These are phyloP conservation scores for Pseudozyma tsukubaensis DNA, from an alignment of 1,284 basidiomycete species.

Conservation along the genomic window DNA sequence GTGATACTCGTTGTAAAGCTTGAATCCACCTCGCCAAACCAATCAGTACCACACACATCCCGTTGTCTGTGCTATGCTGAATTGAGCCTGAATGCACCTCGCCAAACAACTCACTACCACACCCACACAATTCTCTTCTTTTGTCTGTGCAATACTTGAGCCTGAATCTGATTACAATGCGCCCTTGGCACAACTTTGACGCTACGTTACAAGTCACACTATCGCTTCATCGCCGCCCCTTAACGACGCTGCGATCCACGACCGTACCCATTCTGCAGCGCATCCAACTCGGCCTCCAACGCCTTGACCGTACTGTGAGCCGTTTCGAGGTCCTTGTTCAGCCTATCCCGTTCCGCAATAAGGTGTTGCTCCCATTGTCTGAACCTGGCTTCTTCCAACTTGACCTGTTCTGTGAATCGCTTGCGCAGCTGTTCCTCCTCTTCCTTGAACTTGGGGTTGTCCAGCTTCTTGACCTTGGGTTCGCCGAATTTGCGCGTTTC, in stretches of 20 bases:
- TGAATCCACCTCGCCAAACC: too few relatives aligned
- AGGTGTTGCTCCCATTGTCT: conserved; percentile 99
- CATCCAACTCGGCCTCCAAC: conserved; percentile 63
- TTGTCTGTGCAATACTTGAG: background rate
- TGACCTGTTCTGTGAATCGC: conserved; percentile 99
- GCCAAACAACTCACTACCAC: background rate
- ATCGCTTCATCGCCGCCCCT: background rate
- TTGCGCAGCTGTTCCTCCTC: conserved; percentile 96
- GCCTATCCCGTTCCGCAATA: conserved; percentile 68
- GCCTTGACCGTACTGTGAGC: conserved; percentile 67
- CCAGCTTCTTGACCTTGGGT: conserved; percentile 97
- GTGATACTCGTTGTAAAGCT: too few relatives aligned
- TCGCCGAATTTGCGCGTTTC: conserved; percentile 99
- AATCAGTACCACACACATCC: too few relatives aligned
- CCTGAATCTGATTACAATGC: background rate
- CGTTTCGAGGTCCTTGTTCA: conserved; percentile 68
- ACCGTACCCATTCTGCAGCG: conserved; percentile 57
- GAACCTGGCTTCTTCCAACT: conserved; percentile 96
- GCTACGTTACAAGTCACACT: background rate
- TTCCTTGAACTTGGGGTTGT: conserved; percentile 99
- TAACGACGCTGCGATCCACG: conserved; percentile 54
- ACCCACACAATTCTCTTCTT: background rate
- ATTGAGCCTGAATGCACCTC: background rate
- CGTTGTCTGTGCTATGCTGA: too few relatives aligned
- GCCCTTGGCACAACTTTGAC: background rate